Conservation (phyloP, 2,329 filamentous ascomycete genomes). For the Aspergillus sojae region DNA sequence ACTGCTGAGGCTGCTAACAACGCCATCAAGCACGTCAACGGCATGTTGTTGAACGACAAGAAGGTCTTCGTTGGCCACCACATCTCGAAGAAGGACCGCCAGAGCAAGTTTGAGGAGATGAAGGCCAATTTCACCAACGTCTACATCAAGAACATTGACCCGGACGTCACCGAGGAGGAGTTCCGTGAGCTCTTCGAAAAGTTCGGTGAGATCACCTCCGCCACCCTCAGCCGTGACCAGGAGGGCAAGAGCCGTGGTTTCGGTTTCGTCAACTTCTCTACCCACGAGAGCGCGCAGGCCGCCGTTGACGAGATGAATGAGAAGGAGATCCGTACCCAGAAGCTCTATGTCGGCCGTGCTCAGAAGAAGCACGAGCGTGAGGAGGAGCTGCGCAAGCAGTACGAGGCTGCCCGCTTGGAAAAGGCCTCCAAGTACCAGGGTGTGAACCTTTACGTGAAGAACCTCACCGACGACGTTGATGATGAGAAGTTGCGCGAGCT, state of each 20-base stretch:
- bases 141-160: constrained; percentile 97
- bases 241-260: constrained; percentile 95
- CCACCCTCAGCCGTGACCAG: constrained; percentile 83
- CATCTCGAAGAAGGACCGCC: constrained; percentile 99
- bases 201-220: constrained; percentile 92
- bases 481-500: constrained; percentile 96
- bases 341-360: constrained; percentile 95
- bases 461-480: constrained; percentile 93
- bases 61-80: constrained; percentile 99
- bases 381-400: constrained; percentile 98
- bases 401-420: constrained; percentile 95
- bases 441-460: constrained; percentile 99
- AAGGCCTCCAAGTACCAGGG: constrained; percentile 99
- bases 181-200: constrained; percentile 92
- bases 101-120: constrained; percentile 99
- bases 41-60: constrained; percentile 99
- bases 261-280: constrained; percentile 93
- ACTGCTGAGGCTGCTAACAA: constrained; percentile 95
- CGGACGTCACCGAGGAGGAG: constrained; percentile 85
- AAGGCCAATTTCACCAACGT: constrained; percentile 99
- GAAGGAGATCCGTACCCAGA: constrained; percentile 89
- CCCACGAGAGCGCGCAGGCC: constrained; percentile 80
- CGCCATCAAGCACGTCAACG: constrained; percentile 99
- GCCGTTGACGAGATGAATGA: constrained; percentile 92
- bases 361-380: constrained; percentile 99